Base-by-base conservation (phyloP, 495 filamentous ascomycete genomes). In the Mytilinidion resinicola region DNA sequence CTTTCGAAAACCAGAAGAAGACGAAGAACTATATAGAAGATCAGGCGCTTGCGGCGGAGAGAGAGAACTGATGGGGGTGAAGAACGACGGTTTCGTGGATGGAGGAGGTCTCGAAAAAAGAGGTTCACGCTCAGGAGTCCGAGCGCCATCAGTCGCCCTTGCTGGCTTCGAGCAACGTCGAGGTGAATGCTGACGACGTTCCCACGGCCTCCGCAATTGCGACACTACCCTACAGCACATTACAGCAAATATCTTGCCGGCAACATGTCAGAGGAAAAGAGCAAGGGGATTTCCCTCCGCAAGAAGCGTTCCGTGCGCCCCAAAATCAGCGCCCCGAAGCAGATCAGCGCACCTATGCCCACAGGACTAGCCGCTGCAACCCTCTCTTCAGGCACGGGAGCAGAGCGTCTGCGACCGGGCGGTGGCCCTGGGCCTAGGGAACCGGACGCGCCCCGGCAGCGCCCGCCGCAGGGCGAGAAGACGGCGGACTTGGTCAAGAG, bases 401-500 rank as follows among this genome's bases (percentile, higher is more conserved):
- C 33, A 38, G 34, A 34, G n/a, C 30, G 19, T 14, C 14, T n/a
- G 33, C 21, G 21, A n/a, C 46, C 44, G 36, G 9, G 19, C 19
- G 30, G 34, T 21, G 54, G 48, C 14, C 9, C 44, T 55, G 53
- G 21, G 9, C 50, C 20, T 1, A 36, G 47, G 47, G 53, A 43
- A 36, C 54, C 52, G 19, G 72, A 73, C 52, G 60, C 53, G 15
- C 64, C 68, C 35, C 57, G 67, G 25, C 39, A 60, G 53, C 37
- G 64, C 30, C 57, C 61, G 14, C 51, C 56, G 51, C 38, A 57
- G 38, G 46, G 60, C 4, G 65, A 59, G 39, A 70, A 88, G 75
- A 96, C 91, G 3, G 85, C 90, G 19, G 95, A 99, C 71, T 77
- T 97, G 49, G 95, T 99, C 50, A 97, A 97, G 73, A 78, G 89